A percentile compares a stretch with the other conserved stretches of the same genome.
phyloP scores from a whole-genome alignment of 495 filamentous ascomycete species.

The Penicillium coffeae region DNA sequence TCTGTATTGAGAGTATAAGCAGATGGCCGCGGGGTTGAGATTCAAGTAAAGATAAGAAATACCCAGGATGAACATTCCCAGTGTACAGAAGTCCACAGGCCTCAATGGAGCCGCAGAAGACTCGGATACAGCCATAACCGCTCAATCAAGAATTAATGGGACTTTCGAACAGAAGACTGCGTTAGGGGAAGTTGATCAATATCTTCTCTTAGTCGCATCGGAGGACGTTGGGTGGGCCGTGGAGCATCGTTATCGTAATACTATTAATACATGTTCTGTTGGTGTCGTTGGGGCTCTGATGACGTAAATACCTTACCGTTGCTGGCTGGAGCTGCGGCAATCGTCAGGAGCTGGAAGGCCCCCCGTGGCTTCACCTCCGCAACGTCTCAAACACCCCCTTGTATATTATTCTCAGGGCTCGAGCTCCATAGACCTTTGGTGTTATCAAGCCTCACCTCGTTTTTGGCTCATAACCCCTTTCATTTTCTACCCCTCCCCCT shows the following conservation, averaged over 20 bases:
- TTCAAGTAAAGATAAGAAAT: slow-evolving; percentile 18
- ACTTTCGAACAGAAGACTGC: not conserved
- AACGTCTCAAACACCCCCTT: slow-evolving; percentile 7
- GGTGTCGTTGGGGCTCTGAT: slow-evolving; percentile 6
- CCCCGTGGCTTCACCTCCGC: slow-evolving; percentile 2
- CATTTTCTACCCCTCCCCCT: slow-evolving; percentile 13
- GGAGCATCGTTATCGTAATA: slow-evolving; percentile 16
- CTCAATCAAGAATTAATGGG: not conserved
- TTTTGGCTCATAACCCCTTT: slow-evolving; percentile 15
- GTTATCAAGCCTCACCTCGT: not conserved
- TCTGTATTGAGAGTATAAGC: slow-evolving; percentile 48
- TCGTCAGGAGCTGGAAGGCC: slow-evolving; percentile 12
- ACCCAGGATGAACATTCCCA: slow-evolving; percentile 98
- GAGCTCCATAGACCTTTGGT: not conserved
- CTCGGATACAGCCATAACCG: slow-evolving; percentile 15
- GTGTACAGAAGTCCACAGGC: slow-evolving; percentile 72
- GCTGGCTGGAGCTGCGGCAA: slow-evolving; percentile 18
- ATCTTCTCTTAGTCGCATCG: not conserved
- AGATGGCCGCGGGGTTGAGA: slow-evolving; percentile 4
- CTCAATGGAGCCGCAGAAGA: not conserved
- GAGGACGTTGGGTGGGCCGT: slow-evolving; percentile 1
- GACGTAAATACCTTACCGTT: slow-evolving; percentile 7
- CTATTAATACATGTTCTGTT: slow-evolving; percentile 10
- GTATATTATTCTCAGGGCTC: not conserved
- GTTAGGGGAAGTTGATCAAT: not conserved